These are phyloP conservation scores for Oryza meridionalis DNA, from an alignment of 176 grass and related monocot species.

Conservation along the genomic window DNA sequence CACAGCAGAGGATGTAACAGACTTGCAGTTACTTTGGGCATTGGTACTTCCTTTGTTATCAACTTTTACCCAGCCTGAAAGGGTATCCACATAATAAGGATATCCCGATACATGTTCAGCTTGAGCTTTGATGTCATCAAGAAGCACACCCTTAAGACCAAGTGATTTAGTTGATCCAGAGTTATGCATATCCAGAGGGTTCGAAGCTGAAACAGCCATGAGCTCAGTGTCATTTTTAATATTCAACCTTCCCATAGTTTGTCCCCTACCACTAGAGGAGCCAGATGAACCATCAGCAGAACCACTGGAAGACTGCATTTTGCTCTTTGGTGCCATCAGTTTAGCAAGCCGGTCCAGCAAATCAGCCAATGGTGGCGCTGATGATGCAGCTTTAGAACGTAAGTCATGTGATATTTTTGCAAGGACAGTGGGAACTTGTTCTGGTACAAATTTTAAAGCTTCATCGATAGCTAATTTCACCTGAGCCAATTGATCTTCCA, in stretches of 20 bases:
- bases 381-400: slow-evolving; percentile 37
- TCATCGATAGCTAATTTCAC: slow-evolving; percentile 58
- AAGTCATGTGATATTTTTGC: slow-evolving; percentile 51
- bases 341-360: slow-evolving; percentile 47
- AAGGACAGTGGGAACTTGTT: slow-evolving; percentile 45
- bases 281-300: slow-evolving; percentile 37
- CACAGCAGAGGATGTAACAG: slow-evolving; percentile 21
- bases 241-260: neutral
- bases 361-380: slow-evolving; percentile 45
- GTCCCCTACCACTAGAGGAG: slow-evolving; percentile 9
- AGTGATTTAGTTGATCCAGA: slow-evolving; percentile 31
- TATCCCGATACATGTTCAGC: slow-evolving; percentile 11
- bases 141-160: slow-evolving; percentile 41
- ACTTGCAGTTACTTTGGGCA: slow-evolving; percentile 47
- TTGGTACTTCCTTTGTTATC: slow-evolving; percentile 31
- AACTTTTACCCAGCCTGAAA: slow-evolving; percentile 33
- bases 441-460: slow-evolving; percentile 53
- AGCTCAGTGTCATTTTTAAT: neutral
- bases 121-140: slow-evolving; percentile 23
- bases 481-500: slow-evolving; percentile 48
- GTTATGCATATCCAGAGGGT: neutral
- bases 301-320: slow-evolving; percentile 36
- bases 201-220: slow-evolving; percentile 31
- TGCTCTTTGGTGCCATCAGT: slow-evolving; percentile 43
- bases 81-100: slow-evolving; percentile 5